These are phyloP conservation scores for Heliocybe sulcata DNA, from an alignment of 1,284 basidiomycete species.

Conservation along the genomic window DNA sequence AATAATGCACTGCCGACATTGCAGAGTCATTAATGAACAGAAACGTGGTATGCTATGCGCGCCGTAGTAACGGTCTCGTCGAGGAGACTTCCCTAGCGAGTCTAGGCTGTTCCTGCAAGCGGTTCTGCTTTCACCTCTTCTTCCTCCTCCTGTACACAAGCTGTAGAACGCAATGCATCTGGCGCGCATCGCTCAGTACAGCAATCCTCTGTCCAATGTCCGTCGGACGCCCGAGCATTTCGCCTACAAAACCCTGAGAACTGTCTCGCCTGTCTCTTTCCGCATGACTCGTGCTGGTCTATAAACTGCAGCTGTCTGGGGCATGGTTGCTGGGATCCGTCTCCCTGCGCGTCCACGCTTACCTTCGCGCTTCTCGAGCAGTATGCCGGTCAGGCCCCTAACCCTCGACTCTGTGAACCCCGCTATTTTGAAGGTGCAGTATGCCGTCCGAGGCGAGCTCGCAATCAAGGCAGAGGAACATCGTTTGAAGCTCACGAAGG, in stretches of 20 bases:
- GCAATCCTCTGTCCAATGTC: not conserved
- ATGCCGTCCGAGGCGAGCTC: conserved; percentile 96
- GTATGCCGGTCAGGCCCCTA: conserved; percentile 55
- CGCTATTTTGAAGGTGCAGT: conserved; percentile 82
- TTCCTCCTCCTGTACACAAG: no score
- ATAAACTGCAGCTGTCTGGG: not conserved
- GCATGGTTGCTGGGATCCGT: not conserved
- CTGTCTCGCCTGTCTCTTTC: not conserved
- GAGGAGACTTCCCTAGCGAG: no score
- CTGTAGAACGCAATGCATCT: no score
- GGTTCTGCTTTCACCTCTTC: no score
- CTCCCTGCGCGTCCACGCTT: not conserved
- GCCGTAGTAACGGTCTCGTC: no score
- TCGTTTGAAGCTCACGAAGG: conserved; percentile 57
- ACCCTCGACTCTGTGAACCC: conserved; percentile 73
- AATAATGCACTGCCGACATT: not conserved
- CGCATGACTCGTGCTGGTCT: not conserved
- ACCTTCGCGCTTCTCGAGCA: not conserved
- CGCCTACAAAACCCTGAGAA: not conserved
- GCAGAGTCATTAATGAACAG: not conserved
- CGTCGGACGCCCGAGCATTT: not conserved
- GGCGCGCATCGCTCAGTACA: no score
- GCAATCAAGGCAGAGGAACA: conserved; percentile 91
- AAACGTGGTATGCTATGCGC: no score
- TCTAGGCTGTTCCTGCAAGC: no score